phyloP scores from a whole-genome alignment of 2,329 filamentous ascomycete species.

The Fonsecaea pugnacius region DNA sequence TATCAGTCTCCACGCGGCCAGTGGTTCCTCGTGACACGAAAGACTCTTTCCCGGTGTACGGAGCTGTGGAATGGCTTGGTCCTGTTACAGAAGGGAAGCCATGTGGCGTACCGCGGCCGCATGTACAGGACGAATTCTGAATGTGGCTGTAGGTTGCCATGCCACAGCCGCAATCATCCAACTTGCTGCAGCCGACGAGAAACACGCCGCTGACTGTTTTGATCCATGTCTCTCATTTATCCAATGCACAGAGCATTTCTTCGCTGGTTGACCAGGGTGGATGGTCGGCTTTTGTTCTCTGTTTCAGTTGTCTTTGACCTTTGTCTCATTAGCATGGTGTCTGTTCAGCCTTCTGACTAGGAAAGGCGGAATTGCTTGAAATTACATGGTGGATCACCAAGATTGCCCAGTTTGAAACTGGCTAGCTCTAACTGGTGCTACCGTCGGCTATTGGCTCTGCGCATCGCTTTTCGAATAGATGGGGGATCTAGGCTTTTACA shows the following conservation, averaged over 20 bases:
- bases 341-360: neutral
- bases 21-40: slow-evolving; percentile 25
- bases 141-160: slow-evolving; percentile 1
- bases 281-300: neutral
- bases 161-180: neutral
- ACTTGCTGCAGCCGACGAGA: neutral
- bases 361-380: slow-evolving; percentile 8
- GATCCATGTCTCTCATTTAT: neutral
- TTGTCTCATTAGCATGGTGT: neutral
- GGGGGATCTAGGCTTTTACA: neutral
- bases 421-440: slow-evolving; percentile 4
- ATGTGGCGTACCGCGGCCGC: slow-evolving; percentile 17
- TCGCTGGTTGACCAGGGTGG: neutral
- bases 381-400: slow-evolving; percentile 8
- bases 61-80: slow-evolving; percentile 29
- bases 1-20: slow-evolving; percentile 33
- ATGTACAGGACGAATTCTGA: slow-evolving; percentile 8
- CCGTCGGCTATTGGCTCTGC: slow-evolving; percentile 10
- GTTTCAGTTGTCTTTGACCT: neutral
- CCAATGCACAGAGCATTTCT: neutral
- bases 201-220: neutral
- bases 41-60: slow-evolving; percentile 33
- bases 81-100: slow-evolving; percentile 28
- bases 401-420: slow-evolving; percentile 6
- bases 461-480: neutral